Conservation (phyloP, 2,329 filamentous ascomycete species). For the Fusarium newnesense region DNA sequence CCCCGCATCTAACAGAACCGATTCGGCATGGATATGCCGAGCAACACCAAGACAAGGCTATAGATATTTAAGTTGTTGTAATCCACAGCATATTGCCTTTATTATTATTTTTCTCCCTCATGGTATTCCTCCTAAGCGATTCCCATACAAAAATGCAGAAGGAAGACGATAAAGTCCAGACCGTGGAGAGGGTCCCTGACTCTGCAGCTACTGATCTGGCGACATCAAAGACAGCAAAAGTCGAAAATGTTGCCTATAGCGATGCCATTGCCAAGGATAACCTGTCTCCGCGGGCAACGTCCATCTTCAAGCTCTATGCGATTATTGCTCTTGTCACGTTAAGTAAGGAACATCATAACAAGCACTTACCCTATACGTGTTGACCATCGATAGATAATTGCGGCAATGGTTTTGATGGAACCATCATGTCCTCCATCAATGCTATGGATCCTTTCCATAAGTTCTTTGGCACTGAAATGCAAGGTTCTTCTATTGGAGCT, state of each 20-base stretch:
- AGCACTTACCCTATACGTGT: fast-evolving
- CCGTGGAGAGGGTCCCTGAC: background rate
- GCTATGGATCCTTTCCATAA: background rate
- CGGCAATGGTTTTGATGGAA: background rate
- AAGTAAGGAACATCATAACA: background rate
- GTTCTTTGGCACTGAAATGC: background rate
- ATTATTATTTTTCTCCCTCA: background rate
- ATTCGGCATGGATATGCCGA: background rate
- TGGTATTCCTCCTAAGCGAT: background rate
- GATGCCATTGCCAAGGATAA: slow-evolving; percentile 5
- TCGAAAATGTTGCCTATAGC: background rate
- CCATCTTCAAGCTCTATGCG: background rate
- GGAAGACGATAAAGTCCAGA: background rate
- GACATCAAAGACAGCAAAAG: background rate
- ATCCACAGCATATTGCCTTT: background rate
- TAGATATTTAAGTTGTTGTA: background rate
- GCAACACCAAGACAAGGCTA: background rate
- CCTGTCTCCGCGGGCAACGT: background rate
- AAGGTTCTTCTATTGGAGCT: background rate
- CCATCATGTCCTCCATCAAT: background rate
- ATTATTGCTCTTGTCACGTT: background rate
- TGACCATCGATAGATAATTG: background rate
- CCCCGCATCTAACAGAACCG: background rate
- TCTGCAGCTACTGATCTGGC: background rate
- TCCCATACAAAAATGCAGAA: background rate